These are phyloP conservation scores for Blumeria graminis DNA, from an alignment of 2,329 filamentous ascomycete species.

Conservation along the genomic window DNA sequence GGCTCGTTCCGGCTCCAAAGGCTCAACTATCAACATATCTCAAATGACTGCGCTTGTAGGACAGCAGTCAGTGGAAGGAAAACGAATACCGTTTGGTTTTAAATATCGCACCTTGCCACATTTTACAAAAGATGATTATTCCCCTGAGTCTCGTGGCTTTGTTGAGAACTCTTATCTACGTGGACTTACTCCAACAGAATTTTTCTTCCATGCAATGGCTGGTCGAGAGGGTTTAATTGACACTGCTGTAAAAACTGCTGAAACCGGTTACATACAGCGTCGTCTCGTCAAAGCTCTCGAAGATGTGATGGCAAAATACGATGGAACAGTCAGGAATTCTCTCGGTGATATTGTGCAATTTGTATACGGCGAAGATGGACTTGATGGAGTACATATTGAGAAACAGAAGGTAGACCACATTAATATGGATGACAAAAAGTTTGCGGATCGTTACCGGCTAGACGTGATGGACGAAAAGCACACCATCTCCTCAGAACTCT, in stretches of 20 bases:
- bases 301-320: constrained; percentile 93
- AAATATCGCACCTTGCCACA: constrained; percentile 93
- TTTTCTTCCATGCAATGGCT: constrained; percentile 99
- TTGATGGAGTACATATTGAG: constrained; percentile 85
- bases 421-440: constrained; percentile 50
- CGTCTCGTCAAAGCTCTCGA: constrained; percentile 94
- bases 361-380: constrained; percentile 87
- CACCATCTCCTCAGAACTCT: constrained; percentile 39
- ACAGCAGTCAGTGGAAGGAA: constrained; percentile 94
- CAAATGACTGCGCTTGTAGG: constrained; percentile 98
- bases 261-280: constrained; percentile 97
- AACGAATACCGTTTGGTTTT: constrained; percentile 97
- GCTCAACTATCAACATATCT: constrained; percentile 96
- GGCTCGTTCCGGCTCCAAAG: constrained; percentile 91
- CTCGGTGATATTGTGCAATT: constrained; percentile 93
- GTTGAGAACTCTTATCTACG: constrained; percentile 97
- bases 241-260: constrained; percentile 96
- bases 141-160: constrained; percentile 85
- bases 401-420: constrained; percentile 77
- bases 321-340: constrained; percentile 91
- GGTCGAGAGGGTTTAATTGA: constrained; percentile 99
- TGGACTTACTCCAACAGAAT: constrained; percentile 83
- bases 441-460: constrained; percentile 60
- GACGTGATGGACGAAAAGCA: constrained; percentile 51
- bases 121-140: constrained; percentile 98